phyloP scores from a whole-genome alignment of 2,329 filamentous ascomycete genomes.

The Cytospora piceae region DNA sequence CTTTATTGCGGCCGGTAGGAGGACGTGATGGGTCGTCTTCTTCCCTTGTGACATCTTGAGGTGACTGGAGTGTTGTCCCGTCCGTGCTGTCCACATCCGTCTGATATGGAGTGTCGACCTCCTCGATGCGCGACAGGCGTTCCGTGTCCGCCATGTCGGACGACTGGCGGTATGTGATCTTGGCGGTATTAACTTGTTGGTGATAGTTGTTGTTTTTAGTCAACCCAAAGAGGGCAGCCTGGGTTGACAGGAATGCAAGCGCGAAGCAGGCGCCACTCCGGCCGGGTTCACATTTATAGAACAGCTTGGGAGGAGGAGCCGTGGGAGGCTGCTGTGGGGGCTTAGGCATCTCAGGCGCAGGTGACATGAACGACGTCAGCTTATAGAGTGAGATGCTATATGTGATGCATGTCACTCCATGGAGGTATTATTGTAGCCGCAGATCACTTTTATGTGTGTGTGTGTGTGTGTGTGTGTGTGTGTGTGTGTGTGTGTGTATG shows the following conservation, averaged over 20 bases:
- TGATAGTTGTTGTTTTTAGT: not conserved
- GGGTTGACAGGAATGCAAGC: not conserved
- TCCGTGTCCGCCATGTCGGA: not conserved
- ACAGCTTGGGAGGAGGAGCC: not conserved
- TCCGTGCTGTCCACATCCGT: slow-evolving; percentile 21
- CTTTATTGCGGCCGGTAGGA: slow-evolving; percentile 7
- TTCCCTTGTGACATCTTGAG: not conserved
- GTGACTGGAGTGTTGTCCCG: slow-evolving; percentile 10
- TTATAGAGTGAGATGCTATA: not conserved
- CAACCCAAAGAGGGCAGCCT: not conserved
- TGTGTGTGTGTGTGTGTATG: not conserved
- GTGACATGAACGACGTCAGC: not conserved
- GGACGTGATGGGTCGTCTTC: not conserved
- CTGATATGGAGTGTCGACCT: slow-evolving; percentile 6
- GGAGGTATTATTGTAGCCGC: not conserved
- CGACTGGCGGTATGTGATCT: not conserved
- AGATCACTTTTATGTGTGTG: not conserved
- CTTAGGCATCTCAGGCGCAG: not conserved
- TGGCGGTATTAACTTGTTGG: not conserved
- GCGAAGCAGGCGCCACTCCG: not conserved
- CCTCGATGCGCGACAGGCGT: not conserved
- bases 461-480: not conserved
- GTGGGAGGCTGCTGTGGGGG: not conserved
- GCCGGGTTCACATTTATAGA: not conserved
- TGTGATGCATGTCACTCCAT: not conserved